Base-by-base conservation (phyloP, 2,329 filamentous ascomycete species). In the Aspergillus sergii region DNA sequence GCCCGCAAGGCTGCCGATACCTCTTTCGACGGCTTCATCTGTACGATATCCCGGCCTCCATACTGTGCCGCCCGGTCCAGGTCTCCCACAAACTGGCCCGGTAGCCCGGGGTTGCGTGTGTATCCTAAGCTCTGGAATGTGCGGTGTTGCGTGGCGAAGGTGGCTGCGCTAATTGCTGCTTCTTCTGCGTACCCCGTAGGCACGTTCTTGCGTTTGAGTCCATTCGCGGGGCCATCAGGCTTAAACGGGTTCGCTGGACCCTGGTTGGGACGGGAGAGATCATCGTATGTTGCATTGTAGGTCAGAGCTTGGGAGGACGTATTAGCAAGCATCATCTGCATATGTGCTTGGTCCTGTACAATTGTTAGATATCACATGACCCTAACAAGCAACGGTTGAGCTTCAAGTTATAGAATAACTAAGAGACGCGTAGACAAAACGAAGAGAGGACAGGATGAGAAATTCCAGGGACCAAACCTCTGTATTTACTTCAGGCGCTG, bases 131-230 rank as follows among this genome's bases (percentile, higher is more conserved):
- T 86, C 75, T 94, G 90, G 64, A 95, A 86, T 1, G 93, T 93
- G 62, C 93, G 90, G 75, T 97, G 94, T 68, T 95, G 93, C 72
- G 87, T 88, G 69, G 92, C 88, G 76, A 99, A 99, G 0, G 92
- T 93, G 67, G 94, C 88, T 73, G 98, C 95, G 77, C 92, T 96
- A 67, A 99, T 88, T 69, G 88, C 91, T 0, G 91, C 93, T 78
- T 99, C 94, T 70, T 95, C 87, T 2, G 95, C 95, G 71, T 87
- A 90, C 12, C 95, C 95, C 0, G 95, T 97, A 12, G 92, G 84
- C 1, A 94, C 85, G 66, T 93, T 94, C 74, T 94, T 94, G 64
- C 91, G 88, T 79, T 94, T 94, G 63, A 88, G 75, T 1, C 80
- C 78, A 56, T 81, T 86, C 23, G 69, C 73, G 16, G 78, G 75